Conservation (phyloP, 192 early-diverging fungal genomes). For the Phlyctochytrium bullatum region DNA sequence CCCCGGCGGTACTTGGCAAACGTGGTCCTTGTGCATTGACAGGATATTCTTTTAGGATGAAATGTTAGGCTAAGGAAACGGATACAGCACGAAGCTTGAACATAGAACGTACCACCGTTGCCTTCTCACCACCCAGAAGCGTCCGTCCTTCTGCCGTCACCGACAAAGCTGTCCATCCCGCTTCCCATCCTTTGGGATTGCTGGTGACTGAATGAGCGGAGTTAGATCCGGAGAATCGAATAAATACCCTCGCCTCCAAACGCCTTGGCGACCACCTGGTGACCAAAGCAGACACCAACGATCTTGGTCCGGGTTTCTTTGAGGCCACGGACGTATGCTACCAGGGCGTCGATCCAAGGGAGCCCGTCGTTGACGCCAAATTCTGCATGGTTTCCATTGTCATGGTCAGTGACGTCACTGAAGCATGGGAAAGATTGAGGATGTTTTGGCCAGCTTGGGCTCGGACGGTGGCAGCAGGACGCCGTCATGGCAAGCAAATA, state of each 20-base stretch:
- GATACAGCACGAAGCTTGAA: neutral
- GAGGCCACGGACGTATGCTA: constrained; percentile 49
- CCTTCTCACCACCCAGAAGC: no score
- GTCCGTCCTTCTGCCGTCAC: constrained; percentile 27
- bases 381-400: no score
- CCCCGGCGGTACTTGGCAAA: constrained; percentile 54
- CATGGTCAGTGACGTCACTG: constrained; percentile 33
- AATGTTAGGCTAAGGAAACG: no score
- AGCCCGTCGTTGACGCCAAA: constrained; percentile 56
- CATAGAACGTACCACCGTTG: no score
- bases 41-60: constrained; percentile 51
- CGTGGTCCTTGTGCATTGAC: constrained; percentile 71
- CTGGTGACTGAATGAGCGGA: constrained; percentile 30
- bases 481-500: no score
- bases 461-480: no score
- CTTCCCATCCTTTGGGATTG: constrained; percentile 75
- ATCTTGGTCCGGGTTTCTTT: constrained; percentile 40
- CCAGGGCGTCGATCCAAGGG: constrained; percentile 64
- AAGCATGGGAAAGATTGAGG: neutral
- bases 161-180: constrained; percentile 36
- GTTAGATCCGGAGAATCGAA: neutral
- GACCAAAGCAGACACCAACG: constrained; percentile 81
- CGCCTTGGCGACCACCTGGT: constrained; percentile 75
- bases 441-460: neutral
- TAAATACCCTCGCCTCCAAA: constrained; percentile 52